These are phyloP conservation scores for Hymenochaete sp. DNA, from an alignment of 1,284 basidiomycete species.

Conservation along the genomic window DNA sequence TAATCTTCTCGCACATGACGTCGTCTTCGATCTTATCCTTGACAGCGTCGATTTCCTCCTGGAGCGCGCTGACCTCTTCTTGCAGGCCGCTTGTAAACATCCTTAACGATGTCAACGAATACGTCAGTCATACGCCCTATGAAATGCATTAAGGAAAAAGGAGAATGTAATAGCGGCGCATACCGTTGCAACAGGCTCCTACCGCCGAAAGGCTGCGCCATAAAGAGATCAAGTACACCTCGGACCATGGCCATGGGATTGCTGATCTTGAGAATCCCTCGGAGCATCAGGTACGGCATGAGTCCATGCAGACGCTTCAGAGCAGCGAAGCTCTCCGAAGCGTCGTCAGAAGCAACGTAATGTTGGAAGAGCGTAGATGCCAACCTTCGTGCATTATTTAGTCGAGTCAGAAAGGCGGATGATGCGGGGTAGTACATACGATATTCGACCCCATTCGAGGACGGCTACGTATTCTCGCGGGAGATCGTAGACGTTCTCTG, in stretches of 20 bases:
- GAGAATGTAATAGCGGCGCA: conserved; percentile 1
- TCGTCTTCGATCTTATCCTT: conserved; percentile 86
- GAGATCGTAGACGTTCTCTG: conserved; percentile 69
- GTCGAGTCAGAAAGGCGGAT: conserved; percentile 7
- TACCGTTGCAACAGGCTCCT: conserved; percentile 84
- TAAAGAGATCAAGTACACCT: conserved; percentile 86
- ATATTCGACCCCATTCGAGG: conserved; percentile 94
- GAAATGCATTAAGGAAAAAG: no score
- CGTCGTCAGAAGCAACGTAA: conserved; percentile 88
- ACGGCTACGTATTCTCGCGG: conserved; percentile 85
- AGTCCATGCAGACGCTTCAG: conserved; percentile 92
- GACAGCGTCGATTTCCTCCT: conserved; percentile 81
- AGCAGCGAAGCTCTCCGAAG: conserved; percentile 81
- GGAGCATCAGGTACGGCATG: conserved; percentile 98
- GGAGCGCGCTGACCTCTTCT: conserved; percentile 80
- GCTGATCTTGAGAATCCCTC: conserved; percentile 84
- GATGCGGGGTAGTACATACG: conserved; percentile 46
- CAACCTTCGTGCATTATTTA: conserved; percentile 42
- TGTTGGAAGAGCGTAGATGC: conserved; percentile 95
- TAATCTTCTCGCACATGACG: conserved; percentile 81
- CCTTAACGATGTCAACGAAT: conserved; percentile 32
- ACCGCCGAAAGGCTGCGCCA: conserved; percentile 96
- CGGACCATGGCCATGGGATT: conserved; percentile 97
- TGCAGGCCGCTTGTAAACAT: conserved; percentile 92
- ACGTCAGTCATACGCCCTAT: not conserved